A percentile compares a stretch with the other conserved stretches of the same genome.
These are phyloP conservation scores for Penicillium argentinense DNA, from an alignment of 495 filamentous ascomycete species.

Conservation along the genomic window DNA sequence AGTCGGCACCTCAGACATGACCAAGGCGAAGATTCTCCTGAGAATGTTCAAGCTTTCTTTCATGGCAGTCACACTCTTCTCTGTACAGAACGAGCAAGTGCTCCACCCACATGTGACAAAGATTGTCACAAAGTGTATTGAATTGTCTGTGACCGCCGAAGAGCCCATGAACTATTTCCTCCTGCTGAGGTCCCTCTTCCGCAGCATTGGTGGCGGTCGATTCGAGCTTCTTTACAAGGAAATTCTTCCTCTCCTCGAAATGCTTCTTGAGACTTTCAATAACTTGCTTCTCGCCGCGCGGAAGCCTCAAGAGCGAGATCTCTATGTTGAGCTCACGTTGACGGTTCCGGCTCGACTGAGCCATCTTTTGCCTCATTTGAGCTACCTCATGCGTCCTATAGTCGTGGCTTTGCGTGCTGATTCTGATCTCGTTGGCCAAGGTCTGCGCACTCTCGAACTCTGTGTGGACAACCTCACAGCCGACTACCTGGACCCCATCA, in stretches of 20 bases:
- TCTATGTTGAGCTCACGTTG: constrained; percentile 94
- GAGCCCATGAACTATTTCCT: constrained; percentile 99
- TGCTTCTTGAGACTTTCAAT: constrained; percentile 95
- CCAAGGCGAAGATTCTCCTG: constrained; percentile 86
- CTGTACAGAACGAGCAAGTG: constrained; percentile 90
- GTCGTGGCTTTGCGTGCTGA: constrained; percentile 91
- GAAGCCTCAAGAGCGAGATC: constrained; percentile 85
- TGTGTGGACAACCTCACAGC: constrained; percentile 98
- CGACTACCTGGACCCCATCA: constrained; percentile 97
- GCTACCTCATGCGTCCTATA: constrained; percentile 93
- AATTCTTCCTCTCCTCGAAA: constrained; percentile 91
- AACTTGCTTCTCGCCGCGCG: constrained; percentile 85
- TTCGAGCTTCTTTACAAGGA: constrained; percentile 99
- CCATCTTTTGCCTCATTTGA: constrained; percentile 94
- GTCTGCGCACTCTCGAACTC: constrained; percentile 87
- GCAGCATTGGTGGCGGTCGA: constrained; percentile 94
- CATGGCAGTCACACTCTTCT: constrained; percentile 98
- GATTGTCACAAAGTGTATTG: constrained; percentile 94
- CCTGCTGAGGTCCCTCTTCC: constrained; percentile 84
- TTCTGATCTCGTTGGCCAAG: constrained; percentile 91
- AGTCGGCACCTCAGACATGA: constrained; percentile 86
- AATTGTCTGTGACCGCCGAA: constrained; percentile 90
- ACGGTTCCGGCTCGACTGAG: constrained; percentile 94
- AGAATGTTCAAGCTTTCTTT: constrained; percentile 98
- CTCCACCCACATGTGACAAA: constrained; percentile 92